A percentile compares a stretch with the other conserved stretches of the same genome.
phyloP scores from a whole-genome alignment of 139 green algal genomes.

The Volvox reticuliferus region DNA sequence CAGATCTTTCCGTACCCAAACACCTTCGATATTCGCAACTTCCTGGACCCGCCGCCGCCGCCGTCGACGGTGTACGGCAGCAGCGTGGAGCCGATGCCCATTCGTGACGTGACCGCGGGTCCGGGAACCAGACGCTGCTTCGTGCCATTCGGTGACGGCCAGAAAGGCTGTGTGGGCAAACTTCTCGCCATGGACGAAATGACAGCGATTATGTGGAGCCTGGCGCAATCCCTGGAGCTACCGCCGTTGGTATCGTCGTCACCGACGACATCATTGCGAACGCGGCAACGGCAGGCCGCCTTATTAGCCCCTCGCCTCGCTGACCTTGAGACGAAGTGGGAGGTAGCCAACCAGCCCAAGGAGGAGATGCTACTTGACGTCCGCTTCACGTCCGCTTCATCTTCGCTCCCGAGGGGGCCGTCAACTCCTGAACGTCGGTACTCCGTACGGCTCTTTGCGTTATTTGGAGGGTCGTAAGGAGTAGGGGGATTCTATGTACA shows the following conservation, averaged over 20 bases:
- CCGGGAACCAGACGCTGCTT: background rate
- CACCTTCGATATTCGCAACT: slow-evolving; percentile 30
- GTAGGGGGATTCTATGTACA: background rate
- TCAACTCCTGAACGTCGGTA: background rate
- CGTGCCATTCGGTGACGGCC: slow-evolving; percentile 42
- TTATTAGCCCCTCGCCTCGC: background rate
- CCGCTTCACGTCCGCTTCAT: background rate
- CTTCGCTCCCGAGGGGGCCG: background rate
- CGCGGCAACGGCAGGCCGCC: background rate
- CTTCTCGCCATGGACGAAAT: slow-evolving; percentile 43
- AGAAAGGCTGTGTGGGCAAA: slow-evolving; percentile 45
- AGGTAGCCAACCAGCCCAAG: slow-evolving; percentile 34
- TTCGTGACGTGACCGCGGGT: background rate
- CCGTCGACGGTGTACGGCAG: background rate
- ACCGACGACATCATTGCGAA: background rate
- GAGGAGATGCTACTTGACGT: background rate
- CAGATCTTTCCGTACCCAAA: slow-evolving; percentile 40
- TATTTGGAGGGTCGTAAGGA: background rate
- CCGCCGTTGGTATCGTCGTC: background rate
- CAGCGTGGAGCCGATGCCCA: background rate
- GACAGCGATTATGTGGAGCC: background rate
- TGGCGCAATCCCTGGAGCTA: background rate
- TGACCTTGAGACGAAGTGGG: slow-evolving; percentile 5
- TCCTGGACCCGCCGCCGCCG: background rate
- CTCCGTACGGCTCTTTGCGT: background rate